Evolutionary conservation across 805 yeast species (phyloP).

Genomic region (Suhomyces kilbournensis): DNA sequence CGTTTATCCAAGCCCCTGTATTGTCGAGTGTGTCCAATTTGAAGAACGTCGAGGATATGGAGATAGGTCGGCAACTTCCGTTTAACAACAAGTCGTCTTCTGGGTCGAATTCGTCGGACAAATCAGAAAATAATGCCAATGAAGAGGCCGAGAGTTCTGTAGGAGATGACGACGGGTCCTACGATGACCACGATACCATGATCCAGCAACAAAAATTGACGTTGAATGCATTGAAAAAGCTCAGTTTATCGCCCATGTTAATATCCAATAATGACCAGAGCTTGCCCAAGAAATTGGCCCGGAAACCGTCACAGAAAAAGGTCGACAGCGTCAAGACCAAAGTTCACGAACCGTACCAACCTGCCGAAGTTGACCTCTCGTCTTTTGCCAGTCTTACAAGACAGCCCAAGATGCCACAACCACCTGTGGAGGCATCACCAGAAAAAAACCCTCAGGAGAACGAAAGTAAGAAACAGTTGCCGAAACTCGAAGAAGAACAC

Average conservation of each 20-base stretch:
- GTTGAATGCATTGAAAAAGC: constrained; percentile 41
- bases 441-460: neutral
- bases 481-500: neutral
- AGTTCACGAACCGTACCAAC: constrained; percentile 35
- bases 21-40: constrained; percentile 35
- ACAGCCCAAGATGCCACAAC: constrained; percentile 29
- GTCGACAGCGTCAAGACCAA: neutral
- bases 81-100: constrained; percentile 20
- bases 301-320: constrained; percentile 2
- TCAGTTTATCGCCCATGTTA: constrained; percentile 42
- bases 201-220: constrained; percentile 43
- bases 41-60: constrained; percentile 29
- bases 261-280: constrained; percentile 25
- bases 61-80: constrained; percentile 42
- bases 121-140: neutral
- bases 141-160: constrained; percentile 5
- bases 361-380: constrained; percentile 45
- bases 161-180: constrained; percentile 11
- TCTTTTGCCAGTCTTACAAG: constrained; percentile 44
- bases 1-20: constrained; percentile 46
- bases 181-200: constrained; percentile 34
- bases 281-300: neutral
- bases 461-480: constrained; percentile 3
- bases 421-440: neutral
- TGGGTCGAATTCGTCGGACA: constrained; percentile 1